phyloP scores from a whole-genome alignment of 805 yeast genomes.

The Starmerella potacharoeniae region DNA sequence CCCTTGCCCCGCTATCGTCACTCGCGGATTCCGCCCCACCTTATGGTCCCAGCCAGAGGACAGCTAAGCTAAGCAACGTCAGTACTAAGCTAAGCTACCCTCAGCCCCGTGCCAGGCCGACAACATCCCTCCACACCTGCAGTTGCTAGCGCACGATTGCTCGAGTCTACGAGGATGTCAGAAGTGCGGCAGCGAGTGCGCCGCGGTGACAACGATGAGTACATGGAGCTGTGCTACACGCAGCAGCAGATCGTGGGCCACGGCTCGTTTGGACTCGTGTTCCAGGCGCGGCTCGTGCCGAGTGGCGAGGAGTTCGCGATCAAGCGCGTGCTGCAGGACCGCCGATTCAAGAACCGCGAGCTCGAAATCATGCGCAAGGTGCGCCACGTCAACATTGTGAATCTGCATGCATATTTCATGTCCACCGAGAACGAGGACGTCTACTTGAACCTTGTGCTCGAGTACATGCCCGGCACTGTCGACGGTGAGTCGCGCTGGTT shows the following conservation, averaged over 20 bases:
- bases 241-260: conserved; percentile 90
- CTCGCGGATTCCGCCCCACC: neutral
- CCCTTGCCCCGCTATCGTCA: conserved; percentile 13
- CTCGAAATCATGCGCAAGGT: conserved; percentile 88
- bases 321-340: conserved; percentile 92
- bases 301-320: conserved; percentile 77
- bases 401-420: conserved; percentile 76
- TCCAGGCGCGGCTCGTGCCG: conserved; percentile 68
- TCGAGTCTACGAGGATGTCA: conserved; percentile 7
- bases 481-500: conserved; percentile 81
- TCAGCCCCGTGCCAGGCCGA: neutral
- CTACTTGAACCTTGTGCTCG: conserved; percentile 79
- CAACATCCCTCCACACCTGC: neutral
- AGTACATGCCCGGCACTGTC: conserved; percentile 90
- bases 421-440: conserved; percentile 70
- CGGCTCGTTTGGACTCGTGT: conserved; percentile 98
- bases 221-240: conserved; percentile 56
- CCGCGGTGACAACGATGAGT: conserved; percentile 59
- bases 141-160: conserved; percentile 3
- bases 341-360: conserved; percentile 91
- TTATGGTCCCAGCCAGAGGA: neutral
- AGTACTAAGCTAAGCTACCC: neutral
- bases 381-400: conserved; percentile 77
- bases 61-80: neutral
- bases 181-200: conserved; percentile 50